Base-by-base conservation (phyloP, 2,329 filamentous ascomycete species). In the Hypoxylon sp. region DNA sequence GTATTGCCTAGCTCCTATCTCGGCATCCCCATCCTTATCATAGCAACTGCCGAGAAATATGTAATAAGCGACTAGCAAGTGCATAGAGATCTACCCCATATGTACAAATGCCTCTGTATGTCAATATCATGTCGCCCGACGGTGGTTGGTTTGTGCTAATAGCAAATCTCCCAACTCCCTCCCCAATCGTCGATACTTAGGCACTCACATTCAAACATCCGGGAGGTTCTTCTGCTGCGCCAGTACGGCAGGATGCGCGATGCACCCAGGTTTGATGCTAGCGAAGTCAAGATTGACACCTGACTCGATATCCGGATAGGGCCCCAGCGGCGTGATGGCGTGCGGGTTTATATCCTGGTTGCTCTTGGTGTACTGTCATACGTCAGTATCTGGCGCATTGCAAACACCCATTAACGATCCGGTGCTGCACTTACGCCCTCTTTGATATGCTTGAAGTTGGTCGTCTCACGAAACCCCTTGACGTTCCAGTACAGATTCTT, bases 371-470 rank as follows among this genome's bases (percentile, higher is more conserved):
- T 77, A 77, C 67, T 69, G 15, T 8, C 23, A 17, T 23, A 21
- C 18, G 33, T 55, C 38, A 58, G 50, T 37, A 24, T 29, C 27
- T 29, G 8, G 13, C 13, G 27, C 35, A 11, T 38, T 15, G 7
- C 20, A 21, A 41, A 24, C 13, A 24, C 15, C n/a, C 17, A 33
- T 5, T 31, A 10, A 4, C 11, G 5, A 18, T 37, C 6, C 4
- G 18, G 31, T 33, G 21, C 8, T 31, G 5, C 11, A 63, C 67
- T 64, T 31, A 69, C 67, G 61, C 86, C 88, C 69, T 89, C 86
- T 72, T 89, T 89, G 69, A 89, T 89, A 66, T 89, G 86, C 60
- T 73, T 80, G 62, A 89, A 89, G 60, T 89, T 77, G 0, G 86
- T 89, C 13, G 82, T 85, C 64, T 84, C 81, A 55, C 70, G 78